These are phyloP conservation scores for Clitocybe nebularis DNA, from an alignment of 1,284 basidiomycete genomes.

Conservation along the genomic window DNA sequence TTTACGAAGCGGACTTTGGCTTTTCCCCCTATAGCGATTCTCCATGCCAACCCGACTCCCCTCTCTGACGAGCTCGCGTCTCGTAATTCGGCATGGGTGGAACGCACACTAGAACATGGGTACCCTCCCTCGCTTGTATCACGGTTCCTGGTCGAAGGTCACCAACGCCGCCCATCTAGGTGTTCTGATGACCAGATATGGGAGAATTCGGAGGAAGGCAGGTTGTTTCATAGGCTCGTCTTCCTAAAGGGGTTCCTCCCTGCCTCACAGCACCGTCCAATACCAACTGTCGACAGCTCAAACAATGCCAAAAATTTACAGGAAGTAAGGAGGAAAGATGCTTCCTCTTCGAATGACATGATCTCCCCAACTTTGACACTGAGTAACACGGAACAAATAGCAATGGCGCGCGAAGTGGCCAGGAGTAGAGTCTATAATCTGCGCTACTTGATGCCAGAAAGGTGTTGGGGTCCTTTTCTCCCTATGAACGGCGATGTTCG, in stretches of 20 bases:
- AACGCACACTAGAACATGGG: slow-evolving; percentile 12
- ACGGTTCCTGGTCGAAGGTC: slow-evolving; percentile 9
- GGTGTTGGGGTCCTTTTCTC: slow-evolving; percentile 47
- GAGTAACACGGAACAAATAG: slow-evolving; percentile 6
- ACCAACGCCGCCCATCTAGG: slow-evolving; percentile 8
- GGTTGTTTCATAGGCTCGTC: slow-evolving; percentile 34
- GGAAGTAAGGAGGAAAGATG: background rate
- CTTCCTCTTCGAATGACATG: background rate
- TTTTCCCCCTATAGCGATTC: slow-evolving; percentile 13
- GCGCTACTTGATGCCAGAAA: slow-evolving; percentile 36
- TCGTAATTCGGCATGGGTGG: slow-evolving; percentile 17
- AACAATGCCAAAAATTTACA: background rate
- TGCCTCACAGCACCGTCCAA: slow-evolving; percentile 12
- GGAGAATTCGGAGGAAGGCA: slow-evolving; percentile 21
- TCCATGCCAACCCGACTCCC: slow-evolving; percentile 2
- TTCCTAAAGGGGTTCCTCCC: slow-evolving; percentile 33
- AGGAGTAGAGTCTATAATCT: slow-evolving; percentile 44
- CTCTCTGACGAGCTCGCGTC: slow-evolving; percentile 13
- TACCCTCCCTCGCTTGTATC: slow-evolving; percentile 17
- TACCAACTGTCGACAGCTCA: no score
- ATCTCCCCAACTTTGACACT: background rate
- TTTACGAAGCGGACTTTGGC: background rate
- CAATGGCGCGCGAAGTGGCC: slow-evolving; percentile 36
- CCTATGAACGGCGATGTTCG: slow-evolving; percentile 14
- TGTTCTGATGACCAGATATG: slow-evolving; percentile 19